A percentile compares a stretch with the other conserved stretches of the same genome.
Conservation (phyloP, 352 stramenopile species). For the Globisporangium splendens region DNA sequence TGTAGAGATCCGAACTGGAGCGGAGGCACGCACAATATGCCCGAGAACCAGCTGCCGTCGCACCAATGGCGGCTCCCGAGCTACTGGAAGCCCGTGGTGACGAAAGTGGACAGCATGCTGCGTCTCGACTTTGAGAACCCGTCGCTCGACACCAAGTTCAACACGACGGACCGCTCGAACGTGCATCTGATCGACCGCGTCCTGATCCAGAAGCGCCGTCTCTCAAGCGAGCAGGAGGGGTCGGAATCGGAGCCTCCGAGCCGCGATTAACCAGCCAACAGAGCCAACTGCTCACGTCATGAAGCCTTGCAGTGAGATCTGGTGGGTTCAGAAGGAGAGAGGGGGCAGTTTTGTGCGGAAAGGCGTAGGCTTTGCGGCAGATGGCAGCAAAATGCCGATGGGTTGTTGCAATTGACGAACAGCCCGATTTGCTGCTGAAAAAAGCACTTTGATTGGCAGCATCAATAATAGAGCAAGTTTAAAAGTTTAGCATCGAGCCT, state of each 20-base stretch:
- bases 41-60: conserved; percentile 62
- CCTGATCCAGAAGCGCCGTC: conserved; percentile 35
- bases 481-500: no score
- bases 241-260: neutral
- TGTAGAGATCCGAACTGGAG: conserved; percentile 75
- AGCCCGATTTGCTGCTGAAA: no score
- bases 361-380: no score
- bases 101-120: conserved; percentile 81
- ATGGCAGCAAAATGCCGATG: no score
- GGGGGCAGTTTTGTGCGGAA: no score
- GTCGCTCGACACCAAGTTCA: conserved; percentile 68
- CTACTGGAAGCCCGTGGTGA: conserved; percentile 82
- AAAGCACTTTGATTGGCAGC: no score
- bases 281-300: no score
- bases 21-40: conserved; percentile 43
- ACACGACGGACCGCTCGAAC: conserved; percentile 72
- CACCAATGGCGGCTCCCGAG: conserved; percentile 71
- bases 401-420: no score
- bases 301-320: no score
- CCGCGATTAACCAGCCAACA: neutral
- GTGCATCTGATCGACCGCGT: conserved; percentile 80
- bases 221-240: neutral
- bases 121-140: conserved; percentile 84
- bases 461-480: no score
- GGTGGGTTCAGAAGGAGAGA: no score